A percentile compares a stretch with the other conserved stretches of the same genome.
Evolutionary conservation across 1,284 basidiomycete species (phyloP).

Genomic region (Melampsora larici-populina): DNA sequence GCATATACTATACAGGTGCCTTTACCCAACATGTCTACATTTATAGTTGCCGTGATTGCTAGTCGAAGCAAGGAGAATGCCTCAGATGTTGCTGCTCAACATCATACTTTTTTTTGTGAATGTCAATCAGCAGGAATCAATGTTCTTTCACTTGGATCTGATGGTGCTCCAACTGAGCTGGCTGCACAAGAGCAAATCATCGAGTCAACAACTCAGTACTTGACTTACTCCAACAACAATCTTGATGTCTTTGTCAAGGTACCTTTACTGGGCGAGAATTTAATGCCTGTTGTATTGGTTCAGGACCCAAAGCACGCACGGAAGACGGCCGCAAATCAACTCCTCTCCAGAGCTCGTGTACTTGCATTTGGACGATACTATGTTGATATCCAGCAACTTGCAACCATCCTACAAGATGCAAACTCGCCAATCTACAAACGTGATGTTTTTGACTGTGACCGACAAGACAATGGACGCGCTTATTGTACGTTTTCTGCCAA

Average conservation of each 20-base stretch:
- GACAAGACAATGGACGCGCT: not conserved
- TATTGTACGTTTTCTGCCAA: conserved; percentile 4
- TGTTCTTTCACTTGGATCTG: no score
- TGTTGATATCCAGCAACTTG: conserved; percentile 18
- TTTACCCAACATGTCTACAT: not conserved
- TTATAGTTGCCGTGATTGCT: not conserved
- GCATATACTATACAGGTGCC: no score
- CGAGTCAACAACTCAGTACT: no score
- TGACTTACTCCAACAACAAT: no score
- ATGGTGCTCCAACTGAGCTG: no score
- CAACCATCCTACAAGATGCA: not conserved
- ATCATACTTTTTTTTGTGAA: not conserved
- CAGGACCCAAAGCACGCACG: conserved; percentile 23
- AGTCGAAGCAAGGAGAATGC: conserved; percentile 14
- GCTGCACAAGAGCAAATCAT: no score
- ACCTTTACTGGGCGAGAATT: not conserved
- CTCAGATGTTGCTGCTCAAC: not conserved
- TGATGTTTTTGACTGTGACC: conserved; percentile 15
- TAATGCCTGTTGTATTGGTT: not conserved
- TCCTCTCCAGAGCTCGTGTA: conserved; percentile 9
- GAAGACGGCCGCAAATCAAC: conserved; percentile 14
- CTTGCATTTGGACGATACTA: conserved; percentile 17
- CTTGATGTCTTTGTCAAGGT: not conserved
- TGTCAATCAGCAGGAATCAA: conserved; percentile 2
- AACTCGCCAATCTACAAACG: not conserved